Conservation (phyloP, 768 basidiomycete species). For the Trametes cinnabarina region DNA sequence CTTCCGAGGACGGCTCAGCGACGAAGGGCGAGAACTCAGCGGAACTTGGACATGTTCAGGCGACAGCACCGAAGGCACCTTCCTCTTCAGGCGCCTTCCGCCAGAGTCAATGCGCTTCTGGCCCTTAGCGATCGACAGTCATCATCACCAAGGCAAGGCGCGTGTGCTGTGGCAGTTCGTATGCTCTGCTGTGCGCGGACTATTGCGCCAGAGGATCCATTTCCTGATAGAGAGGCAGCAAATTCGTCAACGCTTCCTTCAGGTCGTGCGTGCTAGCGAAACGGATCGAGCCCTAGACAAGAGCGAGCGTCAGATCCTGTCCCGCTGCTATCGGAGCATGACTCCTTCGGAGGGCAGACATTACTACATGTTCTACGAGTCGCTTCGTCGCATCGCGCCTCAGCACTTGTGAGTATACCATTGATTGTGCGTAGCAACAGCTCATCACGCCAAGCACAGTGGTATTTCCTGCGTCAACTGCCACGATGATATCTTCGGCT, state of each 20-base stretch:
- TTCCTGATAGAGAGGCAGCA: constrained; percentile 3
- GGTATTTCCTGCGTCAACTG: constrained; percentile 13
- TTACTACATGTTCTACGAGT: constrained; percentile 10
- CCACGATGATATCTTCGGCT: background rate
- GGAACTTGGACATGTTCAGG: constrained; percentile 27
- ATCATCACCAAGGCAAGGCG: constrained; percentile 17
- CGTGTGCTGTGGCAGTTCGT: constrained; percentile 35
- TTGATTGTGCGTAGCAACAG: too few species aligned
- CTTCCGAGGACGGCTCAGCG: constrained; percentile 24
- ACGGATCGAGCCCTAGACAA: background rate
- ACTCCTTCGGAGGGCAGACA: constrained; percentile 10
- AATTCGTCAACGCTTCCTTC: constrained; percentile 1
- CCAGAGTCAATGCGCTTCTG: constrained; percentile 30
- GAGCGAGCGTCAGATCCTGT: background rate
- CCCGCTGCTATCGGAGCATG: constrained; percentile 8
- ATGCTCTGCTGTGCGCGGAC: constrained; percentile 21
- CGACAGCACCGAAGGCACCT: constrained; percentile 15
- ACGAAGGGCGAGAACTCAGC: constrained; percentile 21
- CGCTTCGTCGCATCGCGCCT: constrained; percentile 1
- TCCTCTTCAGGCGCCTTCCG: constrained; percentile 30
- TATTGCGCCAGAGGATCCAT: constrained; percentile 20
- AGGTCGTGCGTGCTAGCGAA: background rate
- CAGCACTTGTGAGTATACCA: constrained; percentile 7
- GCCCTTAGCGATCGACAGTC: constrained; percentile 25
- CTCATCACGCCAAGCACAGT: background rate